These are phyloP conservation scores for Turnera subulata DNA, from an alignment of 345 rosid genomes.

Conservation along the genomic window DNA sequence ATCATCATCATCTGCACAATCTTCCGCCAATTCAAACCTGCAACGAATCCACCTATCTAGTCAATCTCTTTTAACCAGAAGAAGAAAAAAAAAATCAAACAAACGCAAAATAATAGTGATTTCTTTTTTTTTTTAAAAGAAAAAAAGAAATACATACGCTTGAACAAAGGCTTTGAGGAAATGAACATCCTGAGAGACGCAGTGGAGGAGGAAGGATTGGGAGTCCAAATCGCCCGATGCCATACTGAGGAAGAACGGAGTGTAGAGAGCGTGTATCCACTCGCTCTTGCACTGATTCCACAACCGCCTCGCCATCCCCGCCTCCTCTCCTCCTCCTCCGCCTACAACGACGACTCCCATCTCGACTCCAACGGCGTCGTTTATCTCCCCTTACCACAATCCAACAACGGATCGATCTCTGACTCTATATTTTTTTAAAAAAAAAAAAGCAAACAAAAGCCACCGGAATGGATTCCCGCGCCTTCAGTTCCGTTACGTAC, in stretches of 20 bases:
- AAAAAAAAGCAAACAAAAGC: too few relatives aligned
- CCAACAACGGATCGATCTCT: too few relatives aligned
- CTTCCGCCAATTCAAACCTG: background rate
- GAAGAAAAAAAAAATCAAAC: background rate
- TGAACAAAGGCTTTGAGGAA: slow-evolving; percentile 1
- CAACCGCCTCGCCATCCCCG: background rate
- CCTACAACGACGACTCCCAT: background rate
- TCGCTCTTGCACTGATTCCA: background rate
- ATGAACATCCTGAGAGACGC: slow-evolving; percentile 1
- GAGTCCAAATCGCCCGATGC: background rate
- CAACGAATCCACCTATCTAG: background rate
- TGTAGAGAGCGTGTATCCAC: background rate
- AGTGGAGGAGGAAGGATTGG: background rate
- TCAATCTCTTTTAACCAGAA: background rate
- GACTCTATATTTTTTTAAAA: too few relatives aligned
- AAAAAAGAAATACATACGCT: background rate
- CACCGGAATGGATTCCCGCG: too few relatives aligned
- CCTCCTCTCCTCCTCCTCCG: background rate
- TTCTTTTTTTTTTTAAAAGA: background rate
- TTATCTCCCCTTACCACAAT: too few relatives aligned
- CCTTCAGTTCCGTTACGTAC: too few relatives aligned
- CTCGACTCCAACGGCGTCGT: background rate
- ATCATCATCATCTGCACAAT: background rate
- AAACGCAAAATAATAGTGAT: background rate
- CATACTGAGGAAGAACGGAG: background rate